Evolutionary conservation across 2,329 filamentous ascomycete genomes (phyloP), one percentile per base, ranked within the genome.

Genomic region (Purpureocillium lavendulum): DNA sequence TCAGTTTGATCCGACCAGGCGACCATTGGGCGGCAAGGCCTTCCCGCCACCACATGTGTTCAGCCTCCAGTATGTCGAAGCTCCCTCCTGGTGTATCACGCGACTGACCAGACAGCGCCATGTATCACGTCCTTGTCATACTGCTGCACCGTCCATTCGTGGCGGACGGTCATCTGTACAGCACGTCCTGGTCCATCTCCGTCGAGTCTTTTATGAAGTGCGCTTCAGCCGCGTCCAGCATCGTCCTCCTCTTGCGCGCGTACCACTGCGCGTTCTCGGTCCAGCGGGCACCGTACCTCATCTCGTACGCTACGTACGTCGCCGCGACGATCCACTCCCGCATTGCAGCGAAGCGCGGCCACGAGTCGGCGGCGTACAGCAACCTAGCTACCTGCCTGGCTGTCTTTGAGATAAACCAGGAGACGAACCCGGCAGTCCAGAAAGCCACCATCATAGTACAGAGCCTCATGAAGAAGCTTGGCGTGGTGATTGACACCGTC

Each of bases 271-370:
- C 61, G 0, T 75, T 70, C 31, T 67, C 64, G 1, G 58, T 73
- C 2, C 54, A 59, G 10, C 54, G 62, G 10, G 68, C 72, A 0
- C 73, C 73, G 0, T 76, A 76, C 40, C 53, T 76, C 1, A 64
- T 76, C 14, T 71, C 69, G 0, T 77, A 77, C 48, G 70, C 73
- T 0, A 73, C 69, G 0, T 77, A 76, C 41, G 70, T 75, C 1
- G 64, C 65, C 4, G 70, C 70, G 0, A 75, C 70, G 0, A 73
- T 76, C 14, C 65, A 70, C 37, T 66, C 65, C 1, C 69, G 70
- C 3, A 67, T 70, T 6, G 70, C 71, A 0, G 67, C 71, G 3
- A 66, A 67, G 33, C 59, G 65, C 8, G 58, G 59, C 7, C 51
- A 50, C 0, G 56, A 57, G 0, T 68, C 64, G 1, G 57, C 62